These are phyloP conservation scores for Cladosporium cucumerinum DNA, from an alignment of 2,329 filamentous ascomycete genomes.

Conservation along the genomic window DNA sequence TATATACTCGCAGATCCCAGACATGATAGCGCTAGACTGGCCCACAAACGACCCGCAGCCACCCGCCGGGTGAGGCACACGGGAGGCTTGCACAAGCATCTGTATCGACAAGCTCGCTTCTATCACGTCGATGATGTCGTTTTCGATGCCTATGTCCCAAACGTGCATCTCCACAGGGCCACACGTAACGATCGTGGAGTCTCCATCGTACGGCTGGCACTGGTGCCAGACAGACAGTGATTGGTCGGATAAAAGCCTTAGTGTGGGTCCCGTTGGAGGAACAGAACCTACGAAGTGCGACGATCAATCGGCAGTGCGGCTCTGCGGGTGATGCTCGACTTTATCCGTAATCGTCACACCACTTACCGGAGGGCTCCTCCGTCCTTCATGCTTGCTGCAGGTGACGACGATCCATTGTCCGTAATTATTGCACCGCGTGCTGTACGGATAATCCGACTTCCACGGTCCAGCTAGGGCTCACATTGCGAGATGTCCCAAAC, in stretches of 20 bases:
- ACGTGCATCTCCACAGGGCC: constrained; percentile 3
- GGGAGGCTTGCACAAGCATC: constrained; percentile 9
- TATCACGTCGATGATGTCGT: not conserved
- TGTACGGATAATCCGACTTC: not conserved
- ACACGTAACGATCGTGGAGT: constrained; percentile 6
- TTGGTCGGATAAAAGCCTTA: not conserved
- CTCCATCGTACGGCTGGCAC: not conserved
- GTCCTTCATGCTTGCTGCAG: not conserved
- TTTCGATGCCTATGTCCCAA: not conserved
- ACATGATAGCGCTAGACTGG: not conserved
- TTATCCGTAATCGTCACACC: constrained; percentile 7
- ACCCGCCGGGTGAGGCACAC: constrained; percentile 6
- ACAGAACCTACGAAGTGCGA: not conserved
- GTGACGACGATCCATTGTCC: not conserved
- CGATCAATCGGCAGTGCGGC: constrained; percentile 7
- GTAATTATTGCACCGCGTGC: not conserved
- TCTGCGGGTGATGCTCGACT: constrained; percentile 4
- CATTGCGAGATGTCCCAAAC: not conserved
- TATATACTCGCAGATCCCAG: not conserved
- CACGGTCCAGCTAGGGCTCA: not conserved
- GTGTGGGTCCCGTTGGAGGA: not conserved
- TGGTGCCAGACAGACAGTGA: not conserved
- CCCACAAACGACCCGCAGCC: not conserved
- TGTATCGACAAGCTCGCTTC: not conserved
- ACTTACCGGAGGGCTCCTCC: not conserved